phyloP scores from a whole-genome alignment of 805 yeast species.

The Zygosaccharomyces pseudorouxii region DNA sequence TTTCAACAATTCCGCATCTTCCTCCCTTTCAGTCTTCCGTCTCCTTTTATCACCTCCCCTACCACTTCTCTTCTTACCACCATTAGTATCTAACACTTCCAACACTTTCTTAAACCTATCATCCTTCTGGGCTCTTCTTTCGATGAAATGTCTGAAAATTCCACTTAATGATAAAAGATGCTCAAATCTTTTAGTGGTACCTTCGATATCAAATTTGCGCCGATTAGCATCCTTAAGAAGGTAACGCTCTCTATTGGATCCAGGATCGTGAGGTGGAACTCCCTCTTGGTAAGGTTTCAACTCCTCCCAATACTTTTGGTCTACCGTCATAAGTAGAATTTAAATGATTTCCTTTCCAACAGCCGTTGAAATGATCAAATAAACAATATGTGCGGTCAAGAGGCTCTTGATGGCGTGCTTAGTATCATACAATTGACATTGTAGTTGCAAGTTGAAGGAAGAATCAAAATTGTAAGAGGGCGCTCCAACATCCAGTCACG shows the following conservation, averaged over 20 bases:
- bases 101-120: conserved; percentile 51
- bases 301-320: conserved; percentile 25
- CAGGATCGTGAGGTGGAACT: conserved; percentile 21
- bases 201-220: conserved; percentile 46
- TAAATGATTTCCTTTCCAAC: neutral
- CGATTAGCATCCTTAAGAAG: conserved; percentile 23
- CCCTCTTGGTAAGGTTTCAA: conserved; percentile 25
- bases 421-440: neutral
- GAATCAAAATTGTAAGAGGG: conserved; percentile 4
- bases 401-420: neutral
- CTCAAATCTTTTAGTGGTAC: conserved; percentile 61
- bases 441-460: conserved; percentile 2
- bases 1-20: conserved; percentile 68
- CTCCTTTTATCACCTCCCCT: conserved; percentile 41
- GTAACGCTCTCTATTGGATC: conserved; percentile 24
- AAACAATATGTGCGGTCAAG: neutral
- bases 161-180: conserved; percentile 62
- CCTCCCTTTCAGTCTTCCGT: conserved; percentile 72
- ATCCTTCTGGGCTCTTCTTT: conserved; percentile 59
- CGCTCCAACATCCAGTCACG: neutral
- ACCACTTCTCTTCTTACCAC: conserved; percentile 15
- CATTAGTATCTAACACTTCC: conserved; percentile 33
- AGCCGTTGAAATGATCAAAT: neutral
- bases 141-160: conserved; percentile 64
- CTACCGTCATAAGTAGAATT: conserved; percentile 13